Evolutionary conservation across 306 rosid genomes (phyloP).

Genomic region (Abrus precatorius): DNA sequence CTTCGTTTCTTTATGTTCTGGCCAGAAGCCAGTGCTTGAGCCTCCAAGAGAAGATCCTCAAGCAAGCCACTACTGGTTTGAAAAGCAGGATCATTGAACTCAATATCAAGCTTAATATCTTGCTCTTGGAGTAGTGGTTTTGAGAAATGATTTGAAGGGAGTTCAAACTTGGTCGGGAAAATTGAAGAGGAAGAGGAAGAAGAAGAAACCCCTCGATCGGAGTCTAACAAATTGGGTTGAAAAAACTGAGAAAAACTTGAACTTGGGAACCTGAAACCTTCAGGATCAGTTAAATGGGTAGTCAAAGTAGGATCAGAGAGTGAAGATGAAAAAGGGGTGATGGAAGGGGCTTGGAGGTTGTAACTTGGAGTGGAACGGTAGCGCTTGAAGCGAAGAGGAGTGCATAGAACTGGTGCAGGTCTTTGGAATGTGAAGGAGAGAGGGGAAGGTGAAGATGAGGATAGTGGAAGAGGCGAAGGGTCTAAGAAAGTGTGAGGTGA

Average conservation of each 20-base stretch:
- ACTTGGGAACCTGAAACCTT: slow-evolving; percentile 64
- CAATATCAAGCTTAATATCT: slow-evolving; percentile 47
- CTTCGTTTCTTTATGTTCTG: slow-evolving; percentile 50
- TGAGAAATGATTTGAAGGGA: slow-evolving; percentile 73
- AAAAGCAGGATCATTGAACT: slow-evolving; percentile 44
- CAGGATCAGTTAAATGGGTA: slow-evolving; percentile 42
- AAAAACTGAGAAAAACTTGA: slow-evolving; percentile 49
- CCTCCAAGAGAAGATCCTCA: slow-evolving; percentile 70
- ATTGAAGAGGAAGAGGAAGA: slow-evolving; percentile 26
- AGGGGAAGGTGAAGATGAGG: slow-evolving; percentile 45
- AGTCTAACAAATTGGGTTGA: slow-evolving; percentile 54
- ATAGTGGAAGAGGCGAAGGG: slow-evolving; percentile 27
- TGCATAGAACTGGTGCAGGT: slow-evolving; percentile 60
- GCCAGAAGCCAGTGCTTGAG: slow-evolving; percentile 56
- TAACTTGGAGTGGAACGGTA: slow-evolving; percentile 37
- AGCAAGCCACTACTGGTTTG: slow-evolving; percentile 49
- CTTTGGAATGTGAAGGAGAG: slow-evolving; percentile 72
- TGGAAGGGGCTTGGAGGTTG: slow-evolving; percentile 40
- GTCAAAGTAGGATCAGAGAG: background rate
- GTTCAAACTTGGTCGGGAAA: slow-evolving; percentile 61
- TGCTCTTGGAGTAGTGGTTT: slow-evolving; percentile 44
- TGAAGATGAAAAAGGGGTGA: background rate
- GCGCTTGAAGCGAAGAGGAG: slow-evolving; percentile 62
- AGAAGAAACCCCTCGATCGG: slow-evolving; percentile 43
- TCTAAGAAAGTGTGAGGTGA: slow-evolving; percentile 48